Conservation (phyloP, 352 stramenopile genomes). For the Thalassiosira hispida region DNA sequence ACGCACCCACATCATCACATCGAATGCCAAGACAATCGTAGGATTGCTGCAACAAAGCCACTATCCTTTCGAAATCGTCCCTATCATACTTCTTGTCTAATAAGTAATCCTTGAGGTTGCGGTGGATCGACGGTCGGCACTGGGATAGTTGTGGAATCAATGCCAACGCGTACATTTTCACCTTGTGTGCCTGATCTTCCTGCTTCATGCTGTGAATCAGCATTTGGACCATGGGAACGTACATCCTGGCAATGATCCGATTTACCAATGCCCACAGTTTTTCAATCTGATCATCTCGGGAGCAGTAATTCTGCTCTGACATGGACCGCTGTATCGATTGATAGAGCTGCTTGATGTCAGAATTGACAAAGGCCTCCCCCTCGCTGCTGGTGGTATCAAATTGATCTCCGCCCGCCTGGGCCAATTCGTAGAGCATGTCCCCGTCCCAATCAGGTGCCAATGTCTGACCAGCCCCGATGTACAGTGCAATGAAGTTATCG, state of each 20-base stretch:
- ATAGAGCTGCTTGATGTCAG: constrained; percentile 67
- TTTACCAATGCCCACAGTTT: constrained; percentile 63
- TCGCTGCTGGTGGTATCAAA: constrained; percentile 53
- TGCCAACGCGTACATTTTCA: constrained; percentile 63
- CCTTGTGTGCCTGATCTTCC: constrained; percentile 43
- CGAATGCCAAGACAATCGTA: constrained; percentile 78
- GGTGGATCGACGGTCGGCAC: constrained; percentile 68
- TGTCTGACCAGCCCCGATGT: constrained; percentile 67
- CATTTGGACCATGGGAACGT: constrained; percentile 73
- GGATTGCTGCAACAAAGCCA: constrained; percentile 65
- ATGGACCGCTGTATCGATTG: constrained; percentile 58
- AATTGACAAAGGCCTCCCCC: constrained; percentile 62
- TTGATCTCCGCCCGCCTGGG: constrained; percentile 48
- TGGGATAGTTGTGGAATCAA: constrained; percentile 78
- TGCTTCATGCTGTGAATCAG: constrained; percentile 71
- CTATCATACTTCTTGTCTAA: constrained; percentile 68
- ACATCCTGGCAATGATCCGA: constrained; percentile 68
- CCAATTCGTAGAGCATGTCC: constrained; percentile 71
- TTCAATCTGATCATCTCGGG: constrained; percentile 44
- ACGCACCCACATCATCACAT: constrained; percentile 72
- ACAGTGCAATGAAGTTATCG: constrained; percentile 82
- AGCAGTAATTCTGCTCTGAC: constrained; percentile 52
- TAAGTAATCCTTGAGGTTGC: constrained; percentile 67
- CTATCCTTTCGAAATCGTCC: constrained; percentile 58
- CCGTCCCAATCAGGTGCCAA: constrained; percentile 54